phyloP scores from a whole-genome alignment of 371 early-diverging fungal genomes.

The Smittium mucronatum region DNA sequence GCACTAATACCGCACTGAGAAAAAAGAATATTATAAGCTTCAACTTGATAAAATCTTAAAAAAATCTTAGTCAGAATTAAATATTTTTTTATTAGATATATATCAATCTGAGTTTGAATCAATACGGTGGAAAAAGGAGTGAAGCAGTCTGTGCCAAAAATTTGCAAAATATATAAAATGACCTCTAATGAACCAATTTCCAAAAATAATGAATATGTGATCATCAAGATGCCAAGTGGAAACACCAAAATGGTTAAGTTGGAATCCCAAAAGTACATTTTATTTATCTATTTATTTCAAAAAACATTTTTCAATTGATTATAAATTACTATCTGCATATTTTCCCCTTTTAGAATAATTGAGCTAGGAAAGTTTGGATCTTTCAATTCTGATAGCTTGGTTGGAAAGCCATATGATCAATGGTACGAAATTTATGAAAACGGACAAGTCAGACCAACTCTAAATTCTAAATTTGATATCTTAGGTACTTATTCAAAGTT shows the following conservation, averaged over 20 bases:
- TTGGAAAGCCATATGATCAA: constrained; percentile 70
- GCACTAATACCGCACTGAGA: too few species aligned
- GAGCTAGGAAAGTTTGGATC: constrained; percentile 87
- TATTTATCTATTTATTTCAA: neutral
- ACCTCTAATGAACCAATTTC: constrained; percentile 20
- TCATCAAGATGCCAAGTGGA: constrained; percentile 73
- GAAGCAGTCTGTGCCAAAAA: too few species aligned
- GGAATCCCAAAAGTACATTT: constrained; percentile 38
- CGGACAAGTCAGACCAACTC: constrained; percentile 22
- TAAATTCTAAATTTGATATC: constrained; percentile 20
- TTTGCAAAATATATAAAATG: neutral
- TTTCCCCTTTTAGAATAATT: constrained; percentile 25
- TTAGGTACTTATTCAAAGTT: constrained; percentile 13
- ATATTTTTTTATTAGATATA: too few species aligned
- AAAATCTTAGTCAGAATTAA: too few species aligned
- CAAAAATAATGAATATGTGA: constrained; percentile 45
- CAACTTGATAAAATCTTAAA: too few species aligned
- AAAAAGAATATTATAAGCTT: too few species aligned
- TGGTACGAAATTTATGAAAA: constrained; percentile 65
- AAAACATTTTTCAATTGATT: neutral
- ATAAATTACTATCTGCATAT: neutral
- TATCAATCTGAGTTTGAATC: too few species aligned
- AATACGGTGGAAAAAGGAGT: too few species aligned
- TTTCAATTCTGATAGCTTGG: constrained; percentile 59
- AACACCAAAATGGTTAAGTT: constrained; percentile 65